Conservation (phyloP, 2,329 filamentous ascomycete species). For the Trichoderma harzianum region DNA sequence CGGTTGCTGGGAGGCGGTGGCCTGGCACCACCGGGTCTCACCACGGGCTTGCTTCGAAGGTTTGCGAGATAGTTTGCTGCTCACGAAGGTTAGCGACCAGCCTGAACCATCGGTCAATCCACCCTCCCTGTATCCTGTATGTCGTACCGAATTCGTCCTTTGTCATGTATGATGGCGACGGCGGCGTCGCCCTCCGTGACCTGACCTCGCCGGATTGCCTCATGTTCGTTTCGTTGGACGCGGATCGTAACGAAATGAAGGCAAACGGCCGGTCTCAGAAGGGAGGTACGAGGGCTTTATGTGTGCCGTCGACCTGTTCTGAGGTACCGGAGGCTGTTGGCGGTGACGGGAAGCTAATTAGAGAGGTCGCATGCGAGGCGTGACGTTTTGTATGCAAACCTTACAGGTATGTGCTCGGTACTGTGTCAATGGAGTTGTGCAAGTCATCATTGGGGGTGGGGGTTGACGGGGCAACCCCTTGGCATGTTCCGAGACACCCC, state of each 20-base stretch:
- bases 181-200: slow-evolving; percentile 56
- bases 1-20: slow-evolving; percentile 50
- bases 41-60: slow-evolving; percentile 64
- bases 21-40: slow-evolving; percentile 67
- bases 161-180: slow-evolving; percentile 62
- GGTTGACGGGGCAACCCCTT: slow-evolving; percentile 27
- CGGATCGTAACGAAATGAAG: slow-evolving; percentile 4
- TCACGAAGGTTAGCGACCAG: slow-evolving; percentile 22
- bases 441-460: neutral
- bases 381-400: slow-evolving; percentile 20
- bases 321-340: neutral
- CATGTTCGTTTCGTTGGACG: slow-evolving; percentile 22
- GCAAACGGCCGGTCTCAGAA: neutral
- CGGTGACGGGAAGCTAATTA: slow-evolving; percentile 12
- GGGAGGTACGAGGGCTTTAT: neutral
- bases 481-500: slow-evolving; percentile 16
- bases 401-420: neutral
- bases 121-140: neutral
- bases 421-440: neutral
- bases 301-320: neutral
- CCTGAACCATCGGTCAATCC: neutral
- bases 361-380: slow-evolving; percentile 16
- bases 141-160: slow-evolving; percentile 63
- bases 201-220: slow-evolving; percentile 34
- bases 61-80: slow-evolving; percentile 68